These are phyloP conservation scores for Spergularia marina DNA, from an alignment of 148 eudicot species.

Conservation along the genomic window DNA sequence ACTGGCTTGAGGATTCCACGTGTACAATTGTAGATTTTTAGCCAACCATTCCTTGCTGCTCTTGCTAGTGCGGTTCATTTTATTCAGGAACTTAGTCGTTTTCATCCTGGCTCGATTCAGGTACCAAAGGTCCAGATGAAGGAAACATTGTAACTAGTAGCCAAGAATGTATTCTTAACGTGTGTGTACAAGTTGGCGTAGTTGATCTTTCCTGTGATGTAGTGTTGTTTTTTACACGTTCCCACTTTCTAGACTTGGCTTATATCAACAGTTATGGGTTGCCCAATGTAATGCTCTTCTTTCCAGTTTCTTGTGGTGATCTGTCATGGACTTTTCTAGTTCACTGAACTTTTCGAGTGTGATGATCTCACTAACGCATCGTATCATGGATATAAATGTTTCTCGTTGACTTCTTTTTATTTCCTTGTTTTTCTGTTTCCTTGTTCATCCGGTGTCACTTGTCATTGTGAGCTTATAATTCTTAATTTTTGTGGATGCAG, in stretches of 20 bases:
- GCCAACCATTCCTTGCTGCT: no score
- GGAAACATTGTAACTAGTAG: not conserved
- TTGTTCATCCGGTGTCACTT: not conserved
- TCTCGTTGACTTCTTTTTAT: not conserved
- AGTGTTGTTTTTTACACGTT: not conserved
- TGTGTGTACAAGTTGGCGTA: not conserved
- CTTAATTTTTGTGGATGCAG: constrained; percentile 39
- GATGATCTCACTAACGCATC: not conserved
- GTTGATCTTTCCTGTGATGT: not conserved
- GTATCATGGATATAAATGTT: not conserved
- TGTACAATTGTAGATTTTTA: no score
- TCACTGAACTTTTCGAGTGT: not conserved
- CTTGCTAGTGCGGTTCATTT: no score
- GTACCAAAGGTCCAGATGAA: not conserved
- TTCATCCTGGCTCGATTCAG: not conserved
- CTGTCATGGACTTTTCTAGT: not conserved
- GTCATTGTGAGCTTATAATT: not conserved
- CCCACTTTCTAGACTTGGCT: not conserved
- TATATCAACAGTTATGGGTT: not conserved
- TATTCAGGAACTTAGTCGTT: no score
- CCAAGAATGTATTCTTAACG: no score
- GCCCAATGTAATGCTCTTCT: not conserved
- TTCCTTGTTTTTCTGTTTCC: not conserved
- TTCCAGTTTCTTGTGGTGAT: not conserved
- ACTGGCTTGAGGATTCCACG: no score